Percentiles rank a stretch among this genome's conserved stretches.
Conservation (phyloP, 2,329 filamentous ascomycete genomes). For the Bipolaris bicolor region DNA sequence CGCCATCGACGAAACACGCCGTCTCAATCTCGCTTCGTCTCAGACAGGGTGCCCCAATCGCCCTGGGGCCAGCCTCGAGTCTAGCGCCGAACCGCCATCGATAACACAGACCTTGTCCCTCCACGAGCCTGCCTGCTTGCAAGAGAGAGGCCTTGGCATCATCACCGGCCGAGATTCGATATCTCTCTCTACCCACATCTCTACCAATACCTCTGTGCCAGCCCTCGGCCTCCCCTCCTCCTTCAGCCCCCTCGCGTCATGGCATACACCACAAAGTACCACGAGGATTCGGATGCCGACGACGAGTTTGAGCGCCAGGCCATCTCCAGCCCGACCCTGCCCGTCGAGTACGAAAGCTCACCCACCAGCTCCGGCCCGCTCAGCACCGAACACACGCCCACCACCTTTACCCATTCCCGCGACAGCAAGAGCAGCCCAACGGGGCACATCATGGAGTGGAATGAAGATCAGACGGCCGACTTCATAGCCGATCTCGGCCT, state of each 20-base stretch:
- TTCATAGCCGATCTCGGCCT: conserved; percentile 82
- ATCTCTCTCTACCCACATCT: too few species aligned
- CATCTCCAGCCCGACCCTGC: conserved; percentile 66
- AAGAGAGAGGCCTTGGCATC: conserved; percentile 33
- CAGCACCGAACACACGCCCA: conserved; percentile 77
- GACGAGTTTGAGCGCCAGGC: conserved; percentile 82
- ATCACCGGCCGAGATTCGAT: conserved; percentile 14
- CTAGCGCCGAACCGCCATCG: conserved; percentile 22
- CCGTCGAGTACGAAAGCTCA: conserved; percentile 70
- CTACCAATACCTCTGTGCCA: too few species aligned
- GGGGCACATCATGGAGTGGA: conserved; percentile 80
- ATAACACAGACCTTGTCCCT: conserved; percentile 25
- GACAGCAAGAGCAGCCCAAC: conserved; percentile 72
- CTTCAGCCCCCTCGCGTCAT: conserved; percentile 24
- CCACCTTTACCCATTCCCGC: conserved; percentile 71
- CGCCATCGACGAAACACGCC: conserved; percentile 38
- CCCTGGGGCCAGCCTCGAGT: conserved; percentile 22
- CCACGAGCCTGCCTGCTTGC: conserved; percentile 17
- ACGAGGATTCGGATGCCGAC: conserved; percentile 74
- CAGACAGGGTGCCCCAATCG: conserved; percentile 38
- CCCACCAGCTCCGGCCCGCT: conserved; percentile 75
- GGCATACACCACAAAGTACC: conserved; percentile 62
- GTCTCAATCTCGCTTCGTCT: conserved; percentile 49
- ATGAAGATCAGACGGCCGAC: conserved; percentile 85
- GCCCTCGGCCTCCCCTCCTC: conserved; percentile 1